These are phyloP conservation scores for Solanum appendiculatum DNA, from an alignment of 257 asterid genomes.

Conservation along the genomic window DNA sequence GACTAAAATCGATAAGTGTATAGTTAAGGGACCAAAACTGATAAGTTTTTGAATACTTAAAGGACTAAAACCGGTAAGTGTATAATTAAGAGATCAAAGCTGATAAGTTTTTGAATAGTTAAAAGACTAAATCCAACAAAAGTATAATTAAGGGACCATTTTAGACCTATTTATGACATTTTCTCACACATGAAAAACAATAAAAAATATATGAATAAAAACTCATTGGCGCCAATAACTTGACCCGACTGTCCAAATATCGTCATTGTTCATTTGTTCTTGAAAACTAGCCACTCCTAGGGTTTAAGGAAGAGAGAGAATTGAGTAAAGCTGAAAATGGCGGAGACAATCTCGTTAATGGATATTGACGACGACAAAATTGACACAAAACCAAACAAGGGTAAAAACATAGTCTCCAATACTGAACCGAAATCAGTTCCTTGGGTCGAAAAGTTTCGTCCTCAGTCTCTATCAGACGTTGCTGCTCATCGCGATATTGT, in stretches of 20 bases:
- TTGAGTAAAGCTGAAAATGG: conserved; percentile 27
- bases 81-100: too few relatives aligned
- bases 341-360: conserved; percentile 53
- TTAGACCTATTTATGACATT: too few relatives aligned
- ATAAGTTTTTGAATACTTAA: too few relatives aligned
- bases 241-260: conserved; percentile 1
- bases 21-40: too few relatives aligned
- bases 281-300: not conserved
- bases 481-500: conserved; percentile 97
- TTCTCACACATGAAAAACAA: not conserved
- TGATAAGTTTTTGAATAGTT: too few relatives aligned
- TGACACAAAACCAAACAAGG: conserved; percentile 32
- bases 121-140: too few relatives aligned
- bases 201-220: not conserved
- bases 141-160: too few relatives aligned
- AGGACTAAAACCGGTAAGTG: too few relatives aligned
- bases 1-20: too few relatives aligned
- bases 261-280: not conserved
- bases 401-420: conserved; percentile 35
- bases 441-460: conserved; percentile 98
- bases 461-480: conserved; percentile 90
- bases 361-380: conserved; percentile 62
- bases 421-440: conserved; percentile 56
- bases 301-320: not conserved
- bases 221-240: conserved; percentile 5